These are phyloP conservation scores for Rhizomucor pusillus DNA, from an alignment of 371 early-diverging fungal species.

Conservation along the genomic window DNA sequence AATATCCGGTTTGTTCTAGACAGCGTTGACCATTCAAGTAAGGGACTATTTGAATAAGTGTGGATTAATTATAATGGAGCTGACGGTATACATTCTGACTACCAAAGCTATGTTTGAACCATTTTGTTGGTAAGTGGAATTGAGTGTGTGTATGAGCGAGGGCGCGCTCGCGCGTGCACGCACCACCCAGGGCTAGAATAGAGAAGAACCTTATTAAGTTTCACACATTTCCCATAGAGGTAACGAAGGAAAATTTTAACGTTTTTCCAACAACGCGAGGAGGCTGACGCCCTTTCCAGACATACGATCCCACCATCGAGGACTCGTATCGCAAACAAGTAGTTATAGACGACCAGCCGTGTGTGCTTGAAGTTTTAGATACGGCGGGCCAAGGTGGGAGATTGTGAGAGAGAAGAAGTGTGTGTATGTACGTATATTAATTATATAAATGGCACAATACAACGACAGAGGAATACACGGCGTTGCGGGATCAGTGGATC, in stretches of 20 bases:
- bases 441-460: background rate
- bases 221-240: too few species aligned
- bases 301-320: conserved; percentile 96
- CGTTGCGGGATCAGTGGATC: conserved; percentile 94
- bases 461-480: conserved; percentile 72
- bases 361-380: conserved; percentile 91
- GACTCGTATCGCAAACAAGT: conserved; percentile 94
- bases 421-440: too few species aligned
- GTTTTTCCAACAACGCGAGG: too few species aligned
- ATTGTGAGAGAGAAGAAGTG: too few species aligned
- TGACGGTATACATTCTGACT: conserved; percentile 24
- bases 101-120: conserved; percentile 76
- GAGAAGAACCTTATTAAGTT: too few species aligned
- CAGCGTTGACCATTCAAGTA: conserved; percentile 72
- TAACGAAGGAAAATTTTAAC: too few species aligned
- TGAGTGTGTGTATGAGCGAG: too few species aligned
- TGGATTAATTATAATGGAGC: background rate
- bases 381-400: conserved; percentile 82
- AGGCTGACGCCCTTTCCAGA: conserved; percentile 32
- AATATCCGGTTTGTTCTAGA: conserved; percentile 33
- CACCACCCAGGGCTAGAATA: too few species aligned
- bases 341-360: conserved; percentile 82
- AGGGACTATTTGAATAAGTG: background rate
- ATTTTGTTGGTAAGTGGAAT: conserved; percentile 67
- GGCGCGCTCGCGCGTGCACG: too few species aligned